Base-by-base conservation (phyloP, 306 rosid species). In the Oemleria cerasiformis region DNA sequence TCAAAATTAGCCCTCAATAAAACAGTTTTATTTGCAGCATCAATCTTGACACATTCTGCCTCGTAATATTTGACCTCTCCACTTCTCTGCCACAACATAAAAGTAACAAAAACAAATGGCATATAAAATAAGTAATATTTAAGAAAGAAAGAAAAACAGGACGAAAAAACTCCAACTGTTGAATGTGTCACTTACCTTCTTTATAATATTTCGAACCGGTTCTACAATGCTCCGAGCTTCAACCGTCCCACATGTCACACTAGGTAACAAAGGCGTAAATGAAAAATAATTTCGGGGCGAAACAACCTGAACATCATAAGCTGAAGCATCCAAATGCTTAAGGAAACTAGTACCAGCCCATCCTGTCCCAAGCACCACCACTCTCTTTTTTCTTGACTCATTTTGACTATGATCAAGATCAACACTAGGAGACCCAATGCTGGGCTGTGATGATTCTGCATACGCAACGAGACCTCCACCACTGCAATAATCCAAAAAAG, bases 321-420 rank as follows among this genome's bases (percentile, higher is more conserved):
- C 42, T 16, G 95, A 82, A 80, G 95, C 83, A 85, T 94, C 98
- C 78, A 91, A 76, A 73, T 81, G 83, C 88, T 89, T 94, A 51
- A 94, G 88, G 79, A 94, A 89, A 84, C 98, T 91, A 74, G 92
- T 89, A 71, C 91, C 96, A 67, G 91, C 98, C 98, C 98, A 94
- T 73, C 98, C 98, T 62, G 98, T 91, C 81, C 98, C 98, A 75
- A 94, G 98, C 73, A 94, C 98, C 84, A 91, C 76, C 20, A 94
- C 91, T 84, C 71, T 94, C 91, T 91, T 85, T 75, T 85, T 89
- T 63, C 44, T 76, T 38, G 67, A 71, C 47, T 77, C 86, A 48
- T 19, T 43, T 60, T 75, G 53, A 57, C 56, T 63, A 58, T 68
- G 43, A 39, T 70, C 84, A 75, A 68, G 48, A 40, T 70, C 83